Conservation (phyloP, 73 alveolate species). For the Paramecium sonneborni region DNA sequence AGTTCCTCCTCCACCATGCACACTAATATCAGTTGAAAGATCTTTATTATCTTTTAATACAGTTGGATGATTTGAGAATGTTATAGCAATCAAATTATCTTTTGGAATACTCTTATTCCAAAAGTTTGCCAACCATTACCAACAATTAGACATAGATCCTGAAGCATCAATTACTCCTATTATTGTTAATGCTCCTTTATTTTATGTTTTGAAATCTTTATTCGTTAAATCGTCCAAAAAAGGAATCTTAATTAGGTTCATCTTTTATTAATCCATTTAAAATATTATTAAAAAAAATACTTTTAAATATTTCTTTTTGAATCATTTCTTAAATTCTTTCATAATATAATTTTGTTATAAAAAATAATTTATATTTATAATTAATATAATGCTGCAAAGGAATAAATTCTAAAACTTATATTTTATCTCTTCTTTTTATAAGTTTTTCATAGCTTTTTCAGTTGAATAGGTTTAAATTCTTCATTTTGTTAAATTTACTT, state of each 20-base stretch:
- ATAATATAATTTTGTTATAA: too few species aligned
- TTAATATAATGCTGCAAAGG: too few species aligned
- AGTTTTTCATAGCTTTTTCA: too few species aligned
- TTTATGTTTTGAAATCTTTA: not conserved
- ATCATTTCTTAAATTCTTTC: too few species aligned
- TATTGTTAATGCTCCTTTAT: not conserved
- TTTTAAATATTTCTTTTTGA: too few species aligned
- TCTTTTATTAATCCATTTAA: not conserved
- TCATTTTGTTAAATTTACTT: too few species aligned
- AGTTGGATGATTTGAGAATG: constrained; percentile 17
- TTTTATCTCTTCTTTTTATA: too few species aligned
- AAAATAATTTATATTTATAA: too few species aligned
- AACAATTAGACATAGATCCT: constrained; percentile 58
- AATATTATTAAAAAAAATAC: not conserved
- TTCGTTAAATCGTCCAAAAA: not conserved
- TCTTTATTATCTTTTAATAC: not conserved
- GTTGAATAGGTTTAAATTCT: too few species aligned
- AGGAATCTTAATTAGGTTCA: not conserved
- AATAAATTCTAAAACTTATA: too few species aligned
- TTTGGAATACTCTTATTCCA: constrained; percentile 61
- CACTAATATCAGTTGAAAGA: not conserved
- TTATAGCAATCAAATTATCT: constrained; percentile 20
- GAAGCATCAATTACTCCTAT: constrained; percentile 68
- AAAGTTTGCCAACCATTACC: constrained; percentile 60
- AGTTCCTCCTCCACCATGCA: constrained; percentile 62